phyloP scores from a whole-genome alignment of 2,329 filamentous ascomycete genomes.

The Microsporum canis region DNA sequence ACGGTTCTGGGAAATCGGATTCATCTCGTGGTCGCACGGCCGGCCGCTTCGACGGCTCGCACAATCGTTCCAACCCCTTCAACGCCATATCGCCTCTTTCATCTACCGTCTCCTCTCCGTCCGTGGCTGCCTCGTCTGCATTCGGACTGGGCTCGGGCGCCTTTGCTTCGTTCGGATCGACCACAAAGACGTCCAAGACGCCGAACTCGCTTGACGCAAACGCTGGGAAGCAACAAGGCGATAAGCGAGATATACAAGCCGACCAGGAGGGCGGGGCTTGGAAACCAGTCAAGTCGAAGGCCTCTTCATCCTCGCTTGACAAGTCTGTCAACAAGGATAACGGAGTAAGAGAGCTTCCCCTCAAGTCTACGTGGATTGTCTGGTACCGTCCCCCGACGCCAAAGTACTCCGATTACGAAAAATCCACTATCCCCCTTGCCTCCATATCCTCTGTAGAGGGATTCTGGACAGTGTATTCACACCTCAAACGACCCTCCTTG shows the following conservation, averaged over 20 bases:
- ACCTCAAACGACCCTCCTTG: constrained; percentile 78
- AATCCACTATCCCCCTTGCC: constrained; percentile 81
- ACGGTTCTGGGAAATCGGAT: constrained; percentile 43
- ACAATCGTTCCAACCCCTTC: constrained; percentile 67
- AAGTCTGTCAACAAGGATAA: constrained; percentile 20
- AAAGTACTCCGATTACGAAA: constrained; percentile 97
- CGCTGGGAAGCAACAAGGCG: constrained; percentile 46
- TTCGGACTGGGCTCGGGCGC: constrained; percentile 92
- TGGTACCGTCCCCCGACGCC: constrained; percentile 96
- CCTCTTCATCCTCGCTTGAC: constrained; percentile 31
- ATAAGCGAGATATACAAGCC: constrained; percentile 46
- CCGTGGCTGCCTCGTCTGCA: constrained; percentile 66
- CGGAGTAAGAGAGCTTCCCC: constrained; percentile 41
- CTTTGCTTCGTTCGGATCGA: constrained; percentile 83
- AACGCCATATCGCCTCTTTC: constrained; percentile 61
- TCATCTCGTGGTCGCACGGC: constrained; percentile 53
- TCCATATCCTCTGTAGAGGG: constrained; percentile 72
- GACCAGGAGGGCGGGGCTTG: constrained; percentile 19
- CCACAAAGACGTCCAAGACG: constrained; percentile 77
- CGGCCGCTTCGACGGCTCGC: constrained; percentile 65
- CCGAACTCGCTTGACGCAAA: constrained; percentile 68
- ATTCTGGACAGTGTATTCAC: constrained; percentile 80
- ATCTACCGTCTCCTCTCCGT: constrained; percentile 61
- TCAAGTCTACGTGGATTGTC: constrained; percentile 86
- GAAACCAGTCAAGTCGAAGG: constrained; percentile 30